Evolutionary conservation across 2,329 filamentous ascomycete genomes (phyloP).

Genomic region (Phialemonium atrogriseum): DNA sequence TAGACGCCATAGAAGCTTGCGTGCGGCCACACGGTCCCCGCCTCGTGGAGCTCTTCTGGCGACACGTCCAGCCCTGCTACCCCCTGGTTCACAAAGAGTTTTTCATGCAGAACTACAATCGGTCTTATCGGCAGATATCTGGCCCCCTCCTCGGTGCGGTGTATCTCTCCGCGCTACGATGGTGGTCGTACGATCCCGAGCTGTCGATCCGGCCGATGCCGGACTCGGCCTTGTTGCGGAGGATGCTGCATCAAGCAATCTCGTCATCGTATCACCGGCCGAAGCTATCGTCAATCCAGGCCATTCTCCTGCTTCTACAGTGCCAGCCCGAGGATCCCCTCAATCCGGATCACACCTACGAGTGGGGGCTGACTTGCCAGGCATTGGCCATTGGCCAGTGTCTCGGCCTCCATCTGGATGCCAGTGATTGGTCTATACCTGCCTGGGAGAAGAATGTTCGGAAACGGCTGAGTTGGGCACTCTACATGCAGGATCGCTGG

Average conservation of each 20-base stretch:
- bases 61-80: slow-evolving; percentile 41
- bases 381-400: slow-evolving; percentile 41
- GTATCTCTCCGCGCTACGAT: slow-evolving; percentile 45
- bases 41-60: slow-evolving; percentile 55
- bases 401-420: slow-evolving; percentile 47
- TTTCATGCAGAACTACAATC: slow-evolving; percentile 42
- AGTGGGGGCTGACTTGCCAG: slow-evolving; percentile 34
- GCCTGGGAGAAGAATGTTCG: slow-evolving; percentile 48
- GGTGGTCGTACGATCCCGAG: slow-evolving; percentile 43
- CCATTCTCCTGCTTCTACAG: slow-evolving; percentile 33
- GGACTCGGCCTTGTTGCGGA: slow-evolving; percentile 20
- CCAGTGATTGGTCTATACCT: slow-evolving; percentile 47
- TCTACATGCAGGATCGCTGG: slow-evolving; percentile 56
- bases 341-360: slow-evolving; percentile 24
- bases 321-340: slow-evolving; percentile 21
- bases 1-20: slow-evolving; percentile 44
- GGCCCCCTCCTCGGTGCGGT: slow-evolving; percentile 45
- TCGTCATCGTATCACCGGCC: slow-evolving; percentile 25
- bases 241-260: slow-evolving; percentile 23
- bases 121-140: slow-evolving; percentile 42
- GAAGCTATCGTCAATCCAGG: slow-evolving; percentile 33
- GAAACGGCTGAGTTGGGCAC: slow-evolving; percentile 49
- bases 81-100: slow-evolving; percentile 44
- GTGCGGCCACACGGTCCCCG: slow-evolving; percentile 50
- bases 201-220: slow-evolving; percentile 30